phyloP scores from a whole-genome alignment of 768 basidiomycete species.

The Russula vinacea region DNA sequence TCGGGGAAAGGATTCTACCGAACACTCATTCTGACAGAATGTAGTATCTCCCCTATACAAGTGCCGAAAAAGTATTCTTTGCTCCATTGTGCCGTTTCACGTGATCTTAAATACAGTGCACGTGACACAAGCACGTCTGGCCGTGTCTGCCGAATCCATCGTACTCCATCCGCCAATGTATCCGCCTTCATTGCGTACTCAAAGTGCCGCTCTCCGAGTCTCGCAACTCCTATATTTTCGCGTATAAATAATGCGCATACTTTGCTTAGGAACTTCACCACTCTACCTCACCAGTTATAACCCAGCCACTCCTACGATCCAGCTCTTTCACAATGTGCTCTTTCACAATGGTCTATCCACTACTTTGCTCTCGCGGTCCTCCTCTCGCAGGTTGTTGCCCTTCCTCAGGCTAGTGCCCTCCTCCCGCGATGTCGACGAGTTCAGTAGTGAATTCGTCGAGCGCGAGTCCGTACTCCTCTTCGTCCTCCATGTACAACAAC shows the following conservation, averaged over 20 bases:
- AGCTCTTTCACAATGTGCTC: background rate
- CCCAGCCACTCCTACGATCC: background rate
- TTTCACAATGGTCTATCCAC: slow-evolving; percentile 6
- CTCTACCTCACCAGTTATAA: slow-evolving; percentile 2
- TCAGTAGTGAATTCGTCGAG: background rate
- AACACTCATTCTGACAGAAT: slow-evolving; percentile 63
- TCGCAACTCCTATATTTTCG: slow-evolving; percentile 6
- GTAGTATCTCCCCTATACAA: background rate
- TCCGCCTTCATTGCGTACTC: slow-evolving; percentile 1
- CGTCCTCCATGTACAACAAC: background rate
- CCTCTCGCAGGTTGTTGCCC: background rate
- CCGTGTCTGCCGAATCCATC: background rate
- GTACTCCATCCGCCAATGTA: slow-evolving; percentile 2
- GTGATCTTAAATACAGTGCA: background rate
- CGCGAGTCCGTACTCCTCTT: background rate
- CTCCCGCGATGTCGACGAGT: background rate
- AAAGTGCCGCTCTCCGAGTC: background rate
- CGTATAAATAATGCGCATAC: slow-evolving; percentile 4
- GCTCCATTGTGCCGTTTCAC: background rate
- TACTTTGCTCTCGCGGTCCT: slow-evolving; percentile 1
- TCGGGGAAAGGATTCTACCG: slow-evolving; percentile 84
- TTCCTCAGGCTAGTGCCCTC: background rate
- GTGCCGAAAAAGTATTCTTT: background rate
- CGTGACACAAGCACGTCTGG: background rate
- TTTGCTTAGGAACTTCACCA: background rate